Evolutionary conservation across 768 basidiomycete genomes (phyloP), one percentile per base, ranked within the genome.

Genomic region (Naematelia aurantialba): DNA sequence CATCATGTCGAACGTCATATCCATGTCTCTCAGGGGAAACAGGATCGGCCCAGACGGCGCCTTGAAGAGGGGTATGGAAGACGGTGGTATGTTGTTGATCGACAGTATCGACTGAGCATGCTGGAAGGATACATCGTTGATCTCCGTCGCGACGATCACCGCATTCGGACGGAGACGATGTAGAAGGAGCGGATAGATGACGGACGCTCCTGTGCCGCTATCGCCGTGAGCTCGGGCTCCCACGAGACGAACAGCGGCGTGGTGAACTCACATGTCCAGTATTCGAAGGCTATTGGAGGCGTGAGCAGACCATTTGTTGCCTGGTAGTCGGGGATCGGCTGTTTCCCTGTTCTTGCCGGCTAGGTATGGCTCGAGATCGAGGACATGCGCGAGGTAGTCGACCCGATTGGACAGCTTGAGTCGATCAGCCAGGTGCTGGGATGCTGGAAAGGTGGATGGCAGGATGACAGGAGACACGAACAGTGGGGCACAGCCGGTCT

Each of bases 161-260:
- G 66, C 61, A 3, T 44, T 45, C 13, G 71, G 65, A 3, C 69
- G 64, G 42, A 57, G 45, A n/a, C 39, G 25, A 34, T 52, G 45
- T 4, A 44, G 22, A 17, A 98, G 80, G 1, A 97, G 79, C 0
- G 93, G 87, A 65, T 96, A 98, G 56, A 98, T 90, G 0, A 85
- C 88, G 0, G 89, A 89, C 5, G 91, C 86, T 0, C 94, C 94
- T 5, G 92, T 94, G 21, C 94, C 94, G 39, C 91, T 90, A 62
- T 29, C 21, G 26, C 22, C 17, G 53, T 47, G 39, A 17, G n/a
- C 30, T n/a, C 21, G 26, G 26, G 11, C 30, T 39, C 25, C 25
- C 31, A 53, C 1, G 50, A 44, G n/a, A n/a, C 54, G 25, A 27
- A 29, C 47, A 13, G 1, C 26, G 1, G 4, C 47, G 4, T 12